Evolutionary conservation across 768 basidiomycete species (phyloP), one percentile per base, ranked within the genome.

Genomic region (Crucibulum laeve): DNA sequence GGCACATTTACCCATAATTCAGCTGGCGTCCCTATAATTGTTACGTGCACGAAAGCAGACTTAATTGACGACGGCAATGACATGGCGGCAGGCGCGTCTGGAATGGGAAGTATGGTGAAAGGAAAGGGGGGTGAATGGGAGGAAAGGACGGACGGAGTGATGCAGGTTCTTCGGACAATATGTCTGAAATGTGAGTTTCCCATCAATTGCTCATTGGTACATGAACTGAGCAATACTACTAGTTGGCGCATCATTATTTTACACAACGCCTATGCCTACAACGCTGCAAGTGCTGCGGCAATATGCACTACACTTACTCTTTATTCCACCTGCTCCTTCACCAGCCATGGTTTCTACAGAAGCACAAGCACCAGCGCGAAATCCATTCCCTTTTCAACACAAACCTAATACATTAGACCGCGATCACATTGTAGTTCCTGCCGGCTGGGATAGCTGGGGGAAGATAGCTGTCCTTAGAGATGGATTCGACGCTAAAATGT

Each of bases 381-480:
- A 90, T 54, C 79, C 84, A 1, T 96, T 97, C 65, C 84, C 91
- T 0, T 98, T 96, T 64, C 67, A 74, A 3, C 79, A 90, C 43
- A 85, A 87, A 51, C 86, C 96, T 1, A 98, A 97, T 58, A 86
- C 89, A 0, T 70, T 98, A 36, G 96, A 98, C 59, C 82, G 96
- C 24, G 94, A 97, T 56, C 84, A 80, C 10, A 85, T 97, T 40
- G 79, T 96, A 34, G 82, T 98, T 4, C 96, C 95, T 1, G 79
- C 91, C 1, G 96, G 96, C 1, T 99, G 96, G 96, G 96, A 98
- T 58, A 91, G 88, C 52, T 96, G 91, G 89, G 93, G 94, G 0
- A 98, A 97, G 70, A 95, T 97, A 45, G 71, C 76, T 2, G 86
- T 97, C 1, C 66, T 98, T 43, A 69, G 92, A 44, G 96, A 98